Conservation (phyloP, 768 basidiomycete genomes). For the Mycena venus region DNA sequence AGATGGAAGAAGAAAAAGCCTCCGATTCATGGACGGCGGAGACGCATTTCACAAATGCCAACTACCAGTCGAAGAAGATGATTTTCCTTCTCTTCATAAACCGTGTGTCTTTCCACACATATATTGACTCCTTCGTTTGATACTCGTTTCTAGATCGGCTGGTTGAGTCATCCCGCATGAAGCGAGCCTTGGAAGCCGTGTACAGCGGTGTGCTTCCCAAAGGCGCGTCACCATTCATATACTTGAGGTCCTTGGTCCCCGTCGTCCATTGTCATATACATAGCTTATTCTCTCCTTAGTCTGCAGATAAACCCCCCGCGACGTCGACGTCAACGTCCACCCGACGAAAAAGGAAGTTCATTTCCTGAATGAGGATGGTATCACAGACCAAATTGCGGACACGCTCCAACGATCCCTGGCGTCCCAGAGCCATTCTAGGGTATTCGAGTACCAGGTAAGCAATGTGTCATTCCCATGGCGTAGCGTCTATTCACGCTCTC, state of each 20-base stretch:
- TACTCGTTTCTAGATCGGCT: constrained; percentile 75
- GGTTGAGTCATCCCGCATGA: constrained; percentile 90
- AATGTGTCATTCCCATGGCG: not conserved
- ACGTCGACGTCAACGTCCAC: constrained; percentile 97
- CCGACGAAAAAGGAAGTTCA: constrained; percentile 98
- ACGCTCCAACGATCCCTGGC: constrained; percentile 76
- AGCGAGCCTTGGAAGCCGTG: constrained; percentile 87
- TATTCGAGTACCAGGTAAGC: constrained; percentile 84
- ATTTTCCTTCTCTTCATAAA: constrained; percentile 95
- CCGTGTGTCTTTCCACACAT: constrained; percentile 63
- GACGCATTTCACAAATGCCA: constrained; percentile 86
- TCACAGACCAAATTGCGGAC: constrained; percentile 83
- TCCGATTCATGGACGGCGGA: constrained; percentile 78
- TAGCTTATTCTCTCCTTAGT: constrained; percentile 52
- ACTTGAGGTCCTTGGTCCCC: constrained; percentile 76
- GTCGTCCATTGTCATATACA: not conserved
- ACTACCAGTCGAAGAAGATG: constrained; percentile 90
- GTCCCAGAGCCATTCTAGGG: constrained; percentile 73
- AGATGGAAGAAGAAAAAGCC: constrained; percentile 45
- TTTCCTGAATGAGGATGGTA: constrained; percentile 91
- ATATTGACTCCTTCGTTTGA: not conserved
- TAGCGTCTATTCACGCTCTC: not conserved
- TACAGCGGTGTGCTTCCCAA: constrained; percentile 92
- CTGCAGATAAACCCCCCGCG: constrained; percentile 86
- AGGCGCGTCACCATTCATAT: constrained; percentile 91